Conservation (phyloP, 345 rosid species). For the Eucalyptus tenuipes region DNA sequence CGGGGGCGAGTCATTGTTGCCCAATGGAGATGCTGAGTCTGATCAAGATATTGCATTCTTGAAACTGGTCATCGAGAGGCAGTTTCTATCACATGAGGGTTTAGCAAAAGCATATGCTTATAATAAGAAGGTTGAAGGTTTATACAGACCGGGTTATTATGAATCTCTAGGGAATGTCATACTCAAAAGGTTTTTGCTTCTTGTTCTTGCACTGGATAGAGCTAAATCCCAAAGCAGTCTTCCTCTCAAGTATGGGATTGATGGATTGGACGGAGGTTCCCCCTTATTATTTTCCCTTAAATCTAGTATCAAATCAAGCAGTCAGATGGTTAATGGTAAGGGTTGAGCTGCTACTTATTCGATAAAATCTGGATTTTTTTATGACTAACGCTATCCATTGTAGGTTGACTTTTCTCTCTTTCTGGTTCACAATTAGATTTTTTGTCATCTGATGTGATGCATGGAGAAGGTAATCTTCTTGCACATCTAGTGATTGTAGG, state of each 20-base stretch:
- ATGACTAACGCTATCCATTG: background rate
- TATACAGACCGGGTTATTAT: slow-evolving; percentile 89
- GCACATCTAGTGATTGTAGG: slow-evolving; percentile 79
- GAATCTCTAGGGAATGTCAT: slow-evolving; percentile 69
- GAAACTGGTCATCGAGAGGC: slow-evolving; percentile 74
- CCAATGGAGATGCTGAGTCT: slow-evolving; percentile 26
- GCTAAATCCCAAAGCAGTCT: slow-evolving; percentile 67
- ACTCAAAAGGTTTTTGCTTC: slow-evolving; percentile 77
- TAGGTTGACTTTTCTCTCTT: slow-evolving; percentile 17
- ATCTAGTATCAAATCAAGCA: slow-evolving; percentile 67
- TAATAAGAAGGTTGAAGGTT: slow-evolving; percentile 89
- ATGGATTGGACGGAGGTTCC: slow-evolving; percentile 92
- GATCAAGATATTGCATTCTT: slow-evolving; percentile 53
- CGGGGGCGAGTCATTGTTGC: slow-evolving; percentile 79
- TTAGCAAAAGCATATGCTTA: slow-evolving; percentile 71
- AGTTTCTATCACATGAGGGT: slow-evolving; percentile 58
- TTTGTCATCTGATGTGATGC: slow-evolving; percentile 81
- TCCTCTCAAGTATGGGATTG: slow-evolving; percentile 75
- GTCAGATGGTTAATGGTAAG: slow-evolving; percentile 67
- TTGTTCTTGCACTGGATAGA: slow-evolving; percentile 71
- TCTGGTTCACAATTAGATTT: slow-evolving; percentile 42
- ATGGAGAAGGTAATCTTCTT: slow-evolving; percentile 87
- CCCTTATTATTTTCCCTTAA: slow-evolving; percentile 51
- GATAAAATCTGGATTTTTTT: background rate
- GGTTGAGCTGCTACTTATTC: background rate